Evolutionary conservation across 371 early-diverging fungal species (phyloP), one percentile per base, ranked within the genome.

Genomic region (Mucor piriformis): DNA sequence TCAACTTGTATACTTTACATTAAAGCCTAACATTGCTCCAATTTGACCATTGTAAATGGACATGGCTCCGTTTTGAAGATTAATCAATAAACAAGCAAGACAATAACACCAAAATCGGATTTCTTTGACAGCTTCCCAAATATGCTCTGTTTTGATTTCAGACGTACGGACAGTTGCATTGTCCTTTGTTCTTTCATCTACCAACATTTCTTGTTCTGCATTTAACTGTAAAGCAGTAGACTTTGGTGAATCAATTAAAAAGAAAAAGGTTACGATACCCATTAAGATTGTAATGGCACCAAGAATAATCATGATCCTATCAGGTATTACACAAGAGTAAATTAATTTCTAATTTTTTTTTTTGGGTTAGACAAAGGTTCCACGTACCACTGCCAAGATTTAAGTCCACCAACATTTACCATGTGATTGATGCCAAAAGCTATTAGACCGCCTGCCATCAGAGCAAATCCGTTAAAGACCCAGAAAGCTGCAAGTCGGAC

Each of bases 1-100:
- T n/a, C n/a, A 12, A 37, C n/a, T 37, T 37, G 12, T 37, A n/a
- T 37, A 6, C 11, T 54, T 62, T 64, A 71, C 72, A 42, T 56
- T 40, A 49, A 69, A 75, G 3, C 75, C 75, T 61, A 75, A 66
- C 15, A 51, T 63, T 13, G 32, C 38, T 11, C 66, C 67, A 35
- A 75, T 71, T 32, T 66, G 67, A 11, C 67, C 63, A 40, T 59
- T 70, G 52, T 68, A 76, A 6, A 56, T 64, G 13, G 76, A 63
- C 57, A 76, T 54, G 25, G 70, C 76, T 53, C 76, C 72, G 37
- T 76, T 72, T 29, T 66, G 68, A 49, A 76, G 58, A 27, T 72
- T 72, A 20, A 70, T 56, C 0, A 76, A 54, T 6, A 76, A 51
- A 21, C 70, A 69, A 12, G 55, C 53, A 20, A 72, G 50, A 27